Base-by-base conservation (phyloP, 2,329 filamentous ascomycete genomes). In the Sclerotinia spermophila region DNA sequence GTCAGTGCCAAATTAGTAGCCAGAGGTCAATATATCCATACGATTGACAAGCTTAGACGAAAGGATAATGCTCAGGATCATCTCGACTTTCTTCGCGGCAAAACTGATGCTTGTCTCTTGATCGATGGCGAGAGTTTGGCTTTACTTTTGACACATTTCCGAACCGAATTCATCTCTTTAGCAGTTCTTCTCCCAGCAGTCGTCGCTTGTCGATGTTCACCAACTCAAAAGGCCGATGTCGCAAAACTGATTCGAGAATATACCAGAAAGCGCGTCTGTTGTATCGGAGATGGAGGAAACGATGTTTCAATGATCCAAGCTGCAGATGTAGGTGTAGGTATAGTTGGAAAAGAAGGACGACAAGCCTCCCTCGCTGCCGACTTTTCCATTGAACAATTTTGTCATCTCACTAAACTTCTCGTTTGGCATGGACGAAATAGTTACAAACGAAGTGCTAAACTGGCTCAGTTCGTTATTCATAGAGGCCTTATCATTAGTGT, bases 221-320 rank as follows among this genome's bases (percentile, higher is more conserved):
- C 96, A 0, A 97, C 93, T 0, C 96, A 99, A 78, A 99, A 99
- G 81, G 96, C 96, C 56, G 95, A 98, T 77, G 87, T 99, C 53
- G 96, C 96, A 15, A 89, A 88, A 75, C 86, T 98, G 64, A 99
- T 99, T 82, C 93, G 94, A 72, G 88, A 92, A 66, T 90, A 93
- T 81, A 99, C 96, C 30, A 94, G 93, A 81, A 98, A 98, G 81
- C 91, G 96, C 21, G 92, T 98, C 24, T 97, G 94, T 82, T 98
- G 96, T 79, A 99, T 99, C 75, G 96, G 96, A 51, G 96, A 99
- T 78, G 96, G 96, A 75, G 96, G 96, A 76, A 99, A 99, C 81
- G 96, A 99, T 80, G 96, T 99, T 7, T 95, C 91, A 75, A 99
- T 99, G 96, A 99, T 99, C 76, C 96, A 98, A 83, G 95, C 96